phyloP scores from a whole-genome alignment of 2,329 filamentous ascomycete species.

The Sordariomycetes sp. region DNA sequence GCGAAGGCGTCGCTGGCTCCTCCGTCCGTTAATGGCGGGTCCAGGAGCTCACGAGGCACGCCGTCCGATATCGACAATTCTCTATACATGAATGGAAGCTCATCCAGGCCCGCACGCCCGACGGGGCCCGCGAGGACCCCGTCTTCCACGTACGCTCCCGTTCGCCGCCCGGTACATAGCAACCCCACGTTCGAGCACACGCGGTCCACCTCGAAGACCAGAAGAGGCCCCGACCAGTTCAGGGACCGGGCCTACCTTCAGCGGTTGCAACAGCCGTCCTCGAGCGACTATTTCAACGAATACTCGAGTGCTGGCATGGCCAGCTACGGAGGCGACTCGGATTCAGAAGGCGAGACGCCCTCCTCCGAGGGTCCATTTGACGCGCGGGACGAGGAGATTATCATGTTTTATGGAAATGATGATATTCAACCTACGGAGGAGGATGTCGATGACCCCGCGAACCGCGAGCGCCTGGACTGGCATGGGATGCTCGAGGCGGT shows the following conservation, averaged over 20 bases:
- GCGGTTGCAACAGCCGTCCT: slow-evolving; percentile 6
- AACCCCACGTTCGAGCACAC: slow-evolving; percentile 8
- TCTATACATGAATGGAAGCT: slow-evolving; percentile 2
- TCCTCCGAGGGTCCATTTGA: slow-evolving; percentile 75
- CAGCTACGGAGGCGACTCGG: slow-evolving; percentile 55
- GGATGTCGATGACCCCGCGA: slow-evolving; percentile 77
- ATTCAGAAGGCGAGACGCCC: slow-evolving; percentile 83
- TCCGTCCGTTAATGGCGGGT: background rate
- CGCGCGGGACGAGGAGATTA: slow-evolving; percentile 79
- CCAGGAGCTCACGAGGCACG: background rate
- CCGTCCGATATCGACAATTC: background rate
- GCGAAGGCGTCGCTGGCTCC: slow-evolving; percentile 22
- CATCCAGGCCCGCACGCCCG: slow-evolving; percentile 30
- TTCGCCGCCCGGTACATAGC: slow-evolving; percentile 1
- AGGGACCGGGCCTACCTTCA: slow-evolving; percentile 93
- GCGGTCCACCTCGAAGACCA: slow-evolving; percentile 38
- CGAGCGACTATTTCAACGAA: background rate
- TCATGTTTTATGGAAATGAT: slow-evolving; percentile 86
- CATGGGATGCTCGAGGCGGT: slow-evolving; percentile 96
- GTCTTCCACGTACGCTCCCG: slow-evolving; percentile 65
- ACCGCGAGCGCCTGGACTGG: slow-evolving; percentile 88
- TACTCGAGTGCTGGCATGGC: slow-evolving; percentile 48
- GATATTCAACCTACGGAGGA: slow-evolving; percentile 80
- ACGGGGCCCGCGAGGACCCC: slow-evolving; percentile 58
- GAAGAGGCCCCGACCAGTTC: slow-evolving; percentile 31